Evolutionary conservation across 73 alveolate genomes (phyloP).

Genomic region (Uronychia setigera): DNA sequence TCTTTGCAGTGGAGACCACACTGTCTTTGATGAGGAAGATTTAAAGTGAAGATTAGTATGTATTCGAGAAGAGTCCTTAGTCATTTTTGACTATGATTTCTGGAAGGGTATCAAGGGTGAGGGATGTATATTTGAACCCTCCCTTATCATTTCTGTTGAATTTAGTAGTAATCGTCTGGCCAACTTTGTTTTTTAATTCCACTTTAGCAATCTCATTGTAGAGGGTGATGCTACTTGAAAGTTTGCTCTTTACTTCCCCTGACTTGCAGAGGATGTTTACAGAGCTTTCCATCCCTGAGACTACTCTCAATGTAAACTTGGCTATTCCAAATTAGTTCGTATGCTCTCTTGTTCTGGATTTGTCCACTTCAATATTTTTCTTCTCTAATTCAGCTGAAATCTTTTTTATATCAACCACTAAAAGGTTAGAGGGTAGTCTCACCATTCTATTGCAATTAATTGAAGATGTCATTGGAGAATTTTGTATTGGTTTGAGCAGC

Average conservation of each 20-base stretch:
- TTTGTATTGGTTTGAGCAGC: neutral
- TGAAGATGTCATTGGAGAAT: neutral
- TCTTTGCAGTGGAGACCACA: too few relatives aligned
- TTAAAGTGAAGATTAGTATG: neutral
- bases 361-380: neutral
- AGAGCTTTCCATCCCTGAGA: neutral
- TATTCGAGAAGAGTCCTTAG: neutral
- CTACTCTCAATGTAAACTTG: neutral
- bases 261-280: neutral
- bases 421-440: neutral
- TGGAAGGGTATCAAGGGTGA: neutral
- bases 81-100: neutral
- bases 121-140: neutral
- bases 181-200: neutral
- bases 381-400: neutral
- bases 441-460: neutral
- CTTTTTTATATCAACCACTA: neutral
- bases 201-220: neutral
- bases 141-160: neutral
- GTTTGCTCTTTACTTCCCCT: neutral
- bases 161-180: neutral
- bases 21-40: neutral
- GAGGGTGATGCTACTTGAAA: neutral
- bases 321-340: neutral
- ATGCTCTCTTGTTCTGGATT: neutral